Conservation (phyloP, 345 rosid species). For the Physaria fendleri region DNA sequence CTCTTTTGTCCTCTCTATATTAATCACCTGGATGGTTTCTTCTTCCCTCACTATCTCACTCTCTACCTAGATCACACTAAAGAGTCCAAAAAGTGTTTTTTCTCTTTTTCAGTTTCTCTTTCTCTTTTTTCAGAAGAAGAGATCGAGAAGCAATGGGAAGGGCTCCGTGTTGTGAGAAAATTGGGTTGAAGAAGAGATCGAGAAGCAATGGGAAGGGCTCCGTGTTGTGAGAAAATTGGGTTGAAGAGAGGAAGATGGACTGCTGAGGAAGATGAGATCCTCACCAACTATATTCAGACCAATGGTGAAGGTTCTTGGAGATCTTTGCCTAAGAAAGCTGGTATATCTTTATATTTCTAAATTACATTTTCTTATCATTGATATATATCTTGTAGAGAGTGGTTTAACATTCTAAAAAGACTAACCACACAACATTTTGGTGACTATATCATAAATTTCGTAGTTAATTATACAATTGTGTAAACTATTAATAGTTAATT, state of each 20-base stretch:
- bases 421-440: too few relatives aligned
- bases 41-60: constrained; percentile 9
- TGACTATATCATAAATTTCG: too few relatives aligned
- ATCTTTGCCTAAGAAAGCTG: constrained; percentile 82
- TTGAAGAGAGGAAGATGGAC: constrained; percentile 88
- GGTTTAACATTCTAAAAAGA: neutral
- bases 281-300: constrained; percentile 53
- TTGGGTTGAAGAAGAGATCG: constrained; percentile 42
- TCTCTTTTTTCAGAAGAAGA: neutral
- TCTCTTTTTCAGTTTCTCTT: neutral
- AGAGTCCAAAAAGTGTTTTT: constrained; percentile 19
- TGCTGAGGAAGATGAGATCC: constrained; percentile 64
- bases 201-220: constrained; percentile 68
- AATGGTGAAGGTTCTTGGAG: constrained; percentile 90
- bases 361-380: neutral
- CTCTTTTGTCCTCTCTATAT: constrained; percentile 30
- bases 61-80: constrained; percentile 18
- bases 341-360: constrained; percentile 22
- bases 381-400: neutral
- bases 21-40: constrained; percentile 20
- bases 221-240: constrained; percentile 86
- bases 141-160: constrained; percentile 54
- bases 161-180: constrained; percentile 83
- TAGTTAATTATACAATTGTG: too few relatives aligned
- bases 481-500: too few relatives aligned